Base-by-base conservation (phyloP, 352 stramenopile genomes). In the Phytopythium kandeliae region DNA sequence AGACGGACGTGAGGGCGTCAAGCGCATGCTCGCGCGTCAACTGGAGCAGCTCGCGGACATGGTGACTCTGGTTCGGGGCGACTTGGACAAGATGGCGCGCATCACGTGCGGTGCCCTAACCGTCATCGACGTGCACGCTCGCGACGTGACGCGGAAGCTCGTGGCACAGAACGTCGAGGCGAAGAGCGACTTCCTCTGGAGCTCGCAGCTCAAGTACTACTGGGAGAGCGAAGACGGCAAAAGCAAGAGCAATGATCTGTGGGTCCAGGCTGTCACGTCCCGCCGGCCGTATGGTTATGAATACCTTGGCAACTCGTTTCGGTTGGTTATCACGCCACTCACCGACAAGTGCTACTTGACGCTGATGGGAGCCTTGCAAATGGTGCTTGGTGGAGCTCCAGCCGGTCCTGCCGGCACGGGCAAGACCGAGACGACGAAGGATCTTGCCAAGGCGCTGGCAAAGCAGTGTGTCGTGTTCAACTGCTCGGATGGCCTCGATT, bases 401-500 rank as follows among this genome's bases (percentile, higher is more conserved):
- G 92, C 92, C 33, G 92, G 92, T 0, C 92, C 92, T 3, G 92
- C 92, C 25, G 92, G 92, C 0, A 98, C 92, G 10, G 92, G 92
- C 19, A 98, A 98, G 55, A 98, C 92, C 0, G 92, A 98, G 62
- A 98, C 89, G 9, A 97, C 92, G 0, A 98, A 98, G 55, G 90
- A 97, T 65, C 44, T 97, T 16, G 89, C 92, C 3, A 98, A 98
- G 53, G 92, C 91, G 3, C 64, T 98, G 0, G 92, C 92, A 3
- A 98, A 97, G 50, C 92, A 98, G 53, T 98, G 92, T 47, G 92
- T 98, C 5, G 92, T 98, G 9, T 98, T 97, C 55, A 98, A 98
- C 65, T 98, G 92, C 60, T 97, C 89, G 0, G 93, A 98, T 47
- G 89, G 91, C 0, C 59, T 98, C 2, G 93, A 98, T 51, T 98